Conservation (phyloP, 345 rosid genomes). For the Corchorus capsularis region DNA sequence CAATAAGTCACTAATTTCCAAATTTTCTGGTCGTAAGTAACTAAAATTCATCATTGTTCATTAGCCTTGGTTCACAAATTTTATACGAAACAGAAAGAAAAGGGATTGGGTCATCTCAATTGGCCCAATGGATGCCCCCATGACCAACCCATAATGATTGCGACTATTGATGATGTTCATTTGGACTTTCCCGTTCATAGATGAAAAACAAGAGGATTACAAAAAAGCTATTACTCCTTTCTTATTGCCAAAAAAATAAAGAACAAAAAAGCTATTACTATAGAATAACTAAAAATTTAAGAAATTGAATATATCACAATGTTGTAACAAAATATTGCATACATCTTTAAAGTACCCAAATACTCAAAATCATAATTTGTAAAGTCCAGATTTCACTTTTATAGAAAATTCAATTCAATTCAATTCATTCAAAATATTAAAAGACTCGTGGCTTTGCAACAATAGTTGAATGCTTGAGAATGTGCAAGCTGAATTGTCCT, state of each 20-base stretch:
- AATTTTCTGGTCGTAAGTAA: no score
- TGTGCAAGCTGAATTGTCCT: constrained; percentile 96
- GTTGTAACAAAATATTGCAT: not conserved
- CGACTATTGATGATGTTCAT: no score
- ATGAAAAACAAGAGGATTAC: not conserved
- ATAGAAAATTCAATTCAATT: not conserved
- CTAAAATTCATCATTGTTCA: no score
- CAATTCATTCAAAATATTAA: constrained; percentile 10
- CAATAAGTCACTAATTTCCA: no score
- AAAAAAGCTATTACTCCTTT: no score
- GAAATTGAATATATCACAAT: not conserved
- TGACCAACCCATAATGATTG: no score
- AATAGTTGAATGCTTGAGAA: constrained; percentile 88
- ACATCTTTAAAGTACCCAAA: not conserved
- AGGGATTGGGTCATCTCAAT: no score
- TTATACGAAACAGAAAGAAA: no score
- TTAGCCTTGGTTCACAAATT: no score
- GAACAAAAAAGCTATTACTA: not conserved
- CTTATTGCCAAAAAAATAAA: no score
- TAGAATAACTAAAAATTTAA: no score
- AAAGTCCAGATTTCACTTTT: not conserved
- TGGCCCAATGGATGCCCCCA: no score
- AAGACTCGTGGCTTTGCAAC: constrained; percentile 76
- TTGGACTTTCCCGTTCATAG: not conserved
- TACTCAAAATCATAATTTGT: not conserved